phyloP scores from a whole-genome alignment of 441 rosid species.

The Rhodomyrtus psidioides region DNA sequence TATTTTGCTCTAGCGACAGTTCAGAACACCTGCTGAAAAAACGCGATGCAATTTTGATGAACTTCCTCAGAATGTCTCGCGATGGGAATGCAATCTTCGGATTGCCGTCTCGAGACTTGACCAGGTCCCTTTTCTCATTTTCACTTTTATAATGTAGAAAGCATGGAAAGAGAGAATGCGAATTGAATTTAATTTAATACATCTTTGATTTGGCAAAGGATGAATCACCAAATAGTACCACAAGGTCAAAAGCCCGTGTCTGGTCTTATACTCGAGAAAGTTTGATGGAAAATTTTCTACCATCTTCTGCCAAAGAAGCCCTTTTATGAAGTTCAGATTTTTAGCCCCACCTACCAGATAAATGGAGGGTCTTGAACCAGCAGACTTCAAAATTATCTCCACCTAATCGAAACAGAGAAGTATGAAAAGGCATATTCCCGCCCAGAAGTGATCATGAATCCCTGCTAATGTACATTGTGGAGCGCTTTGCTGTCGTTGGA shows the following conservation, averaged over 20 bases:
- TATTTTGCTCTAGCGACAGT: background rate
- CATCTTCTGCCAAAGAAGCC: background rate
- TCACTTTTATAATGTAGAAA: background rate
- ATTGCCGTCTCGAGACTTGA: background rate
- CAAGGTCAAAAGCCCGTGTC: background rate
- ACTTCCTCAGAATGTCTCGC: background rate
- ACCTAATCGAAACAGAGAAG: background rate
- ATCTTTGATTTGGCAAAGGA: background rate
- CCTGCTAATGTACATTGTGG: background rate
- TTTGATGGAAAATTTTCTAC: background rate
- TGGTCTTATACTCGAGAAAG: background rate
- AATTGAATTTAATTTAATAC: background rate
- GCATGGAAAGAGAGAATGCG: background rate
- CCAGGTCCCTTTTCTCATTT: background rate
- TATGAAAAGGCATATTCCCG: background rate
- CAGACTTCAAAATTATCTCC: background rate
- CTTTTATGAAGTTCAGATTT: background rate
- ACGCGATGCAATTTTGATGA: background rate
- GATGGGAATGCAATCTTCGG: background rate
- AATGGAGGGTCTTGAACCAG: background rate
- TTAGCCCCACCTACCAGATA: background rate
- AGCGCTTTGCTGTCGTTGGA: background rate
- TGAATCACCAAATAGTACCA: background rate
- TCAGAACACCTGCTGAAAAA: background rate
- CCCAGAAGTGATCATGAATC: background rate